Evolutionary conservation across 345 rosid species (phyloP), one percentile per base, ranked within the genome.

Genomic region (Dipteronia sinensis): DNA sequence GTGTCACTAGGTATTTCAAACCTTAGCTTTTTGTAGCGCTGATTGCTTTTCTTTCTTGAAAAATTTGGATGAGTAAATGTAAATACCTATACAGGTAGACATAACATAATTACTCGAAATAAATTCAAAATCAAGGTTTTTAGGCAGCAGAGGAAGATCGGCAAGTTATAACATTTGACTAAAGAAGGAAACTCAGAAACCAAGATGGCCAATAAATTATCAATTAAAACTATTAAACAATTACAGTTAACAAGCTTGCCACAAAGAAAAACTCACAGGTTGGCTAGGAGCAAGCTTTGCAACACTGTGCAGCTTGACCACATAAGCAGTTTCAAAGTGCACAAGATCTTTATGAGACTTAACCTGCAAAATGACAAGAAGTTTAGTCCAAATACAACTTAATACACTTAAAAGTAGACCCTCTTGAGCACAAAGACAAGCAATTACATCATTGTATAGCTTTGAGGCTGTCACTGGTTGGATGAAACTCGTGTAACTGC

Each of bases 321-420:
- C 99, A 85, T 96, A 96, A 70, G 99, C 93, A 81, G 98, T 96
- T 87, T 96, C 99, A 80, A 96, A 96, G 81, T 94, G 94, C 56
- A 79, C 89, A 71, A 94, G 79, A 87, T 96, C 99, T 79, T 89
- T 92, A 83, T 91, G 97, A 3, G 97, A 87, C 87, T 96, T 94
- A 64, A 96, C 89, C 99, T 96, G 88, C 79, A 80, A 82, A 19
- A 70, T 56, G 79, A 53, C 25, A 40, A 77, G 29, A 78, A 31
- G 42, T 17, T 72, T 34, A 80, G 70, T 17, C 67, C 19, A 75
- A 56, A 44, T 31, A 38, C 29, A 78, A 44, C 67, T 63, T 72
- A 67, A 72, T 29, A 47, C n/a, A 58, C 49, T 65, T 65, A 73
- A 71, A 58, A 56, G 64, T 55, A 34, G 46, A 72, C 20, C 17